Base-by-base conservation (phyloP, 2,329 filamentous ascomycete genomes). In the Scortechinia acanthostroma region DNA sequence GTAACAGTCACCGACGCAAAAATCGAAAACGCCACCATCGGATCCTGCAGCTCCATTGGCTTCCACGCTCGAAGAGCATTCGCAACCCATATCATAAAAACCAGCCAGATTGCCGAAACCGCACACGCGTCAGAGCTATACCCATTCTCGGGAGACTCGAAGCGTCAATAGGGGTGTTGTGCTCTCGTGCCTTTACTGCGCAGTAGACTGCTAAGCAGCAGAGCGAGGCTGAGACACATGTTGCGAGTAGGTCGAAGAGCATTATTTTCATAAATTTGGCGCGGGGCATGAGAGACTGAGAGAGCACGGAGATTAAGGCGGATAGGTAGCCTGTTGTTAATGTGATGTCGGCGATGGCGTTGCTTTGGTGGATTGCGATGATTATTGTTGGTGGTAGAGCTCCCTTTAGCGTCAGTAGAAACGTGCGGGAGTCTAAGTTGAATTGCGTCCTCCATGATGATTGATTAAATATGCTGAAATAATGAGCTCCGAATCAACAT, bases 21-120 rank as follows among this genome's bases (percentile, higher is more conserved):
- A 35, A 47, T 47, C 20, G 45, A 47, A 20, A 47, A 47, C 14
- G 42, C 42, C 22, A 47, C 45, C 45, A 47, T 47, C 13, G 45
- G 45, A 44, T 47, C 45, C 13, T 44, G 42, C 42, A 47, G 17
- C 21, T 47, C 45, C 20, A 35, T 28, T 15, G 42, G 45, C 4
- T 43, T 25, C 6, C 16, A n/a, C 5, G 45, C 45, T 17, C 45
- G 45, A 19, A 47, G 17, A 16, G 45, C 37, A 22, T 47, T 47
- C 5, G 45, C 35, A 13, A 13, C 14, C 35, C 35, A 40, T 10
- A 40, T 40, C 35, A 40, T 40, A 17, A 40, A 10, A 40, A 40
- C 6, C 6, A 40, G 35, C 35, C 35, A 40, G 10, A 40, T 19
- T 6, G 35, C 35, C 6, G 35, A 10, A 6, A 40, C 35, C 6